phyloP scores from a whole-genome alignment of 2,329 filamentous ascomycete genomes.

The Venturia nashicola region DNA sequence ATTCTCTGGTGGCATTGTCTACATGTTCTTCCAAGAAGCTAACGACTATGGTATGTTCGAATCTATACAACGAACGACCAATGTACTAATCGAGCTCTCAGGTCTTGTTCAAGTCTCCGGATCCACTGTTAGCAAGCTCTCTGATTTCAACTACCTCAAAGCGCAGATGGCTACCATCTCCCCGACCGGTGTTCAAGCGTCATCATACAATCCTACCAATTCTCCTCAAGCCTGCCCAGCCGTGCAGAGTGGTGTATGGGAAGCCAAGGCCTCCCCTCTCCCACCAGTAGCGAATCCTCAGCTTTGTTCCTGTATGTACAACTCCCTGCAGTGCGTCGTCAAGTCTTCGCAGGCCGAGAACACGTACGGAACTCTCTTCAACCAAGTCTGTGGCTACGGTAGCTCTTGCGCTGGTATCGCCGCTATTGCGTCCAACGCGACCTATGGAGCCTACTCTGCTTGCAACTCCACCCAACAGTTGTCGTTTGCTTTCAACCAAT shows the following conservation, averaged over 20 bases:
- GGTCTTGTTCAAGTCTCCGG: constrained; percentile 55
- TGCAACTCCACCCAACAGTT: constrained; percentile 61
- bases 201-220: constrained; percentile 63
- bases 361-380: constrained; percentile 58
- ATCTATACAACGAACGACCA: background rate
- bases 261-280: constrained; percentile 51
- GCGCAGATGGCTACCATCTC: constrained; percentile 55
- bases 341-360: constrained; percentile 40
- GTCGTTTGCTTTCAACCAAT: constrained; percentile 60
- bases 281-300: constrained; percentile 69
- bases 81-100: constrained; percentile 18
- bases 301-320: constrained; percentile 79
- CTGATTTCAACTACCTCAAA: constrained; percentile 64
- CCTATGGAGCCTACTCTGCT: constrained; percentile 69
- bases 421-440: constrained; percentile 52
- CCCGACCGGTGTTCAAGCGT: constrained; percentile 53
- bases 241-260: constrained; percentile 49
- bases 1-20: constrained; percentile 94
- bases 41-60: constrained; percentile 66
- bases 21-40: constrained; percentile 91
- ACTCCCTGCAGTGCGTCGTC: constrained; percentile 59
- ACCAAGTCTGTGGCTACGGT: constrained; percentile 53
- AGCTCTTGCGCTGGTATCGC: constrained; percentile 55
- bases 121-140: constrained; percentile 50
- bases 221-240: constrained; percentile 59